phyloP scores from a whole-genome alignment of 208 protist species.

The Vickermania ingenoplastis region DNA sequence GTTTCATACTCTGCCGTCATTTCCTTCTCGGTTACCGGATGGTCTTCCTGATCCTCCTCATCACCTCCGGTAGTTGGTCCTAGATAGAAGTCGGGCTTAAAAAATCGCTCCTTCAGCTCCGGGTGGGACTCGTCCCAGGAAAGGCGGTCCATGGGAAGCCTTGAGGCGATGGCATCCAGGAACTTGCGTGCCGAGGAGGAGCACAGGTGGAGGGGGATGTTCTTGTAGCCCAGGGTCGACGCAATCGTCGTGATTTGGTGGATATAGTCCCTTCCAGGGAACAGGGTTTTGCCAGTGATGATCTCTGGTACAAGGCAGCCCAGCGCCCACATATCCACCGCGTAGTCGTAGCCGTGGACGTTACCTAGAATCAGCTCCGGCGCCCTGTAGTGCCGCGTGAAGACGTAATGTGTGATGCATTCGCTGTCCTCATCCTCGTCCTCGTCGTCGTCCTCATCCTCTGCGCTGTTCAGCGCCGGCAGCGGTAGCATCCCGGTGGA shows the following conservation, averaged over 20 bases:
- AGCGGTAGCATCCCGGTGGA: no score
- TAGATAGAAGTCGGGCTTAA: conserved; percentile 36
- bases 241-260: conserved; percentile 83
- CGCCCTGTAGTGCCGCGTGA: conserved; percentile 97
- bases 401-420: conserved; percentile 94
- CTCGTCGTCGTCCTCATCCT: neutral
- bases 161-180: conserved; percentile 53
- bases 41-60: conserved; percentile 1
- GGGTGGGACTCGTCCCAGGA: conserved; percentile 25
- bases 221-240: conserved; percentile 53
- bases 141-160: conserved; percentile 36
- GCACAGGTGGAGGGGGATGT: conserved; percentile 48
- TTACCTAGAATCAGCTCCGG: conserved; percentile 97
- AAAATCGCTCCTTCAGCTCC: conserved; percentile 31
- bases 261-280: conserved; percentile 79
- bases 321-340: conserved; percentile 95
- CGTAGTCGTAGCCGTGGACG: conserved; percentile 65
- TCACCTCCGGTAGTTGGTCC: conserved; percentile 10
- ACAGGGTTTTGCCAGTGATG: conserved; percentile 81
- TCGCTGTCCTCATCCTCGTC: conserved; percentile 14
- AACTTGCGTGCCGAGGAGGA: conserved; percentile 42
- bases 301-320: conserved; percentile 95
- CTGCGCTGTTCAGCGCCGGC: neutral
- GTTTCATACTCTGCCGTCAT: conserved; percentile 22
- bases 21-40: neutral